Conservation (phyloP, 1,284 basidiomycete species). For the Puccinia hordei region DNA sequence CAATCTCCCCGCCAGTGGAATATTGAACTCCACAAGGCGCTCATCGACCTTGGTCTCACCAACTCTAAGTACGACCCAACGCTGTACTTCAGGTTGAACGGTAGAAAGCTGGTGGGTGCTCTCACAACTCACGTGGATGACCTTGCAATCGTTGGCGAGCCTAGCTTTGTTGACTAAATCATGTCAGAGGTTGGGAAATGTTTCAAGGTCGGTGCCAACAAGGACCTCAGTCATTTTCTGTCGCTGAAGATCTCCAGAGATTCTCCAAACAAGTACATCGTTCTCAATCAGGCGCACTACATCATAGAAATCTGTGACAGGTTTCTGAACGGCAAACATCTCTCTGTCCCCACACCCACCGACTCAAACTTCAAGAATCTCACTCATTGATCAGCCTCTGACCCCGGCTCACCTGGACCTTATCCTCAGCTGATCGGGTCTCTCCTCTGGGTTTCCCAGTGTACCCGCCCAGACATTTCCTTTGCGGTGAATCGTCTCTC, state of each 20-base stretch:
- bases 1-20: neutral
- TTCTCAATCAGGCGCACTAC: conserved; percentile 1
- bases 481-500: too few species aligned
- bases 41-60: too few species aligned
- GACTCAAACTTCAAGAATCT: neutral
- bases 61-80: too few species aligned
- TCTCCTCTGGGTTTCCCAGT: too few species aligned
- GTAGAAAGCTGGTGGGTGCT: neutral
- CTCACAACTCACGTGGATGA: neutral
- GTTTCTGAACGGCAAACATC: neutral
- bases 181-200: neutral
- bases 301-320: neutral
- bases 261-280: neutral
- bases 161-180: neutral
- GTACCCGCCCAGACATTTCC: too few species aligned
- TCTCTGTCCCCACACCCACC: neutral
- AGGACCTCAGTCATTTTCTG: neutral
- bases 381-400: too few species aligned
- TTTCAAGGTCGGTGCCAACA: too few species aligned
- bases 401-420: too few species aligned
- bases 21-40: too few species aligned
- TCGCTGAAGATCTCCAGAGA: neutral
- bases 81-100: too few species aligned
- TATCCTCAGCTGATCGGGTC: too few species aligned
- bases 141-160: neutral